Conservation (phyloP, 2,329 filamentous ascomycete genomes). For the Ceratocystis cubensis region DNA sequence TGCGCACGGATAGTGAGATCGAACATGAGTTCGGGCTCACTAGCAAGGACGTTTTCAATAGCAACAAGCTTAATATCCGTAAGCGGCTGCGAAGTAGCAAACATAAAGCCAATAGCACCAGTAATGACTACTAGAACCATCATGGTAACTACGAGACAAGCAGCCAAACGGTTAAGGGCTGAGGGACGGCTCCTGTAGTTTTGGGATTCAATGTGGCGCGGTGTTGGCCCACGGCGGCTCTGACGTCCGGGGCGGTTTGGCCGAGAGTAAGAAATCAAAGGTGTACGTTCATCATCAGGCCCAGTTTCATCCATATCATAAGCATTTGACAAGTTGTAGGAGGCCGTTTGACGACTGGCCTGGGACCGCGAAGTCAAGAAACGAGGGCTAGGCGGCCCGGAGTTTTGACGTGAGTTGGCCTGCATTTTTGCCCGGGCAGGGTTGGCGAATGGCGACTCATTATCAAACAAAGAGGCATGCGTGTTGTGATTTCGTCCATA, state of each 20-base stretch:
- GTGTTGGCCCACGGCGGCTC: constrained; percentile 40
- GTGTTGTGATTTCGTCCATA: constrained; percentile 52
- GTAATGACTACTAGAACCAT: constrained; percentile 70
- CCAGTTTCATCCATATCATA: constrained; percentile 74
- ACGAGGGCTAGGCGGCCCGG: constrained; percentile 58
- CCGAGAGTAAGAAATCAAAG: constrained; percentile 49
- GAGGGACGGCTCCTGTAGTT: constrained; percentile 50
- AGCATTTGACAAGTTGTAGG: constrained; percentile 46
- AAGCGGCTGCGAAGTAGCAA: constrained; percentile 81
- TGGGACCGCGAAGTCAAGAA: constrained; percentile 31
- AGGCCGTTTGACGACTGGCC: constrained; percentile 37
- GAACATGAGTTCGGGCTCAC: constrained; percentile 88
- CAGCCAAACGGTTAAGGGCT: constrained; percentile 62
- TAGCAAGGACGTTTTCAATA: constrained; percentile 82
- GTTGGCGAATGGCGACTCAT: constrained; percentile 65
- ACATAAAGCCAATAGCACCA: constrained; percentile 77
- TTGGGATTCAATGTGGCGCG: constrained; percentile 63
- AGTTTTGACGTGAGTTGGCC: constrained; percentile 47
- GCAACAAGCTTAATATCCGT: constrained; percentile 63
- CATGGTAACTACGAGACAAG: constrained; percentile 71
- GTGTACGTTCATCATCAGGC: constrained; percentile 79
- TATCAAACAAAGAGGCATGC: constrained; percentile 61
- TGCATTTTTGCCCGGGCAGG: constrained; percentile 51
- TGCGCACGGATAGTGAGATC: constrained; percentile 77
- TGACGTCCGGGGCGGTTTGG: constrained; percentile 36